phyloP scores from a whole-genome alignment of 139 green algal genomes.

The Zygnema cylindricum region DNA sequence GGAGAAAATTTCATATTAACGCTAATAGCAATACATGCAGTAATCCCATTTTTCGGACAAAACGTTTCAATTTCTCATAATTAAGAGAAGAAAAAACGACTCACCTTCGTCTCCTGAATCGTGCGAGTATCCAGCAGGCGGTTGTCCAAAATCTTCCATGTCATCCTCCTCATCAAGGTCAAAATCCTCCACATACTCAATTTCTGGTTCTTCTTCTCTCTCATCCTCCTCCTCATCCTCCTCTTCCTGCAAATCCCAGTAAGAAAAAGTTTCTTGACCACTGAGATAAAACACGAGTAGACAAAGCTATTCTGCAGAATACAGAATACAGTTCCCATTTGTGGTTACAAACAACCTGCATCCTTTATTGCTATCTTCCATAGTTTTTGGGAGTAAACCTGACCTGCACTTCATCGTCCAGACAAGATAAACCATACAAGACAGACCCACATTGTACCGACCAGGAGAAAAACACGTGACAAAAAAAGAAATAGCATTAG shows the following conservation, averaged over 20 bases:
- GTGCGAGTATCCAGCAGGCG: background rate
- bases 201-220: slow-evolving; percentile 70
- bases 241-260: background rate
- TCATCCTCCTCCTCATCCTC: slow-evolving; percentile 1
- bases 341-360: too few relatives aligned
- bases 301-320: too few relatives aligned
- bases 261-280: too few relatives aligned
- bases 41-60: background rate
- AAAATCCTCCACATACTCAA: slow-evolving; percentile 77
- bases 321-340: too few relatives aligned
- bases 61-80: background rate
- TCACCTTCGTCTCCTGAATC: background rate
- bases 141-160: slow-evolving; percentile 33
- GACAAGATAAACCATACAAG: background rate
- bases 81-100: background rate
- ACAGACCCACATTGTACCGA: background rate
- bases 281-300: too few relatives aligned
- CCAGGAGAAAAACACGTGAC: background rate
- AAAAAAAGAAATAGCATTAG: slow-evolving; percentile 16
- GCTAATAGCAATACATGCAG: too few relatives aligned
- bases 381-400: too few relatives aligned
- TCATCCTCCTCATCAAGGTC: slow-evolving; percentile 64
- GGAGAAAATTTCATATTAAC: background rate
- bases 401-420: too few relatives aligned
- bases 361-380: too few relatives aligned